phyloP scores from a whole-genome alignment of 768 basidiomycete genomes.

The Nevesoporus exiguus region DNA sequence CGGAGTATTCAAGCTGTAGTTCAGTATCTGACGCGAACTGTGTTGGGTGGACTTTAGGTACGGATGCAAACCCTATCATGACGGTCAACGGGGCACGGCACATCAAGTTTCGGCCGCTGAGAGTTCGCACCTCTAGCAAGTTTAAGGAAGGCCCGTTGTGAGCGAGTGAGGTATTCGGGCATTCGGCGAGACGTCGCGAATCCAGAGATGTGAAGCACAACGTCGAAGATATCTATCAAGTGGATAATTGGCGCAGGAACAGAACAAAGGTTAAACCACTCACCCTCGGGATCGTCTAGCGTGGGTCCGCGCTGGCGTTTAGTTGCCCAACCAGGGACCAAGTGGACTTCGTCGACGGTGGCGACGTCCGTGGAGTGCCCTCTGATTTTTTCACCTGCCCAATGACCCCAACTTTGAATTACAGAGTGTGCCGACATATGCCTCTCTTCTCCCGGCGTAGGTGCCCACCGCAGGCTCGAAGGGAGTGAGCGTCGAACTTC shows the following conservation, averaged over 20 bases:
- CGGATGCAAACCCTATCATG: slow-evolving; percentile 60
- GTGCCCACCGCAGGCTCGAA: slow-evolving; percentile 9
- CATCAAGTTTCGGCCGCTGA: neutral
- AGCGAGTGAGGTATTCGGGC: slow-evolving; percentile 60
- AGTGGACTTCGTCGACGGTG: slow-evolving; percentile 45
- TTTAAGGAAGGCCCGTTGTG: slow-evolving; percentile 72
- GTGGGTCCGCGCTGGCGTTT: slow-evolving; percentile 39
- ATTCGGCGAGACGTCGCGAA: slow-evolving; percentile 62
- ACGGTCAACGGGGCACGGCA: slow-evolving; percentile 1
- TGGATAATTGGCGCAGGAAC: neutral
- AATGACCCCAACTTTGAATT: slow-evolving; percentile 52
- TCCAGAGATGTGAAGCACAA: slow-evolving; percentile 75
- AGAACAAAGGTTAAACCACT: neutral
- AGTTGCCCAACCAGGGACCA: slow-evolving; percentile 85
- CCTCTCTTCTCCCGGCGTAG: slow-evolving; percentile 19
- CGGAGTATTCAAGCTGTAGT: slow-evolving; percentile 28
- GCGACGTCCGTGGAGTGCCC: slow-evolving; percentile 22
- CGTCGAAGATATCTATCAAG: slow-evolving; percentile 53
- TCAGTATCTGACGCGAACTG: slow-evolving; percentile 25
- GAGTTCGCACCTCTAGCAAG: slow-evolving; percentile 64
- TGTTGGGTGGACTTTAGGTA: slow-evolving; percentile 54
- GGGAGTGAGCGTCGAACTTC: slow-evolving; percentile 35
- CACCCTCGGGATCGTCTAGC: slow-evolving; percentile 28
- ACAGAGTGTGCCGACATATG: slow-evolving; percentile 21
- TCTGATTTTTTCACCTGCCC: slow-evolving; percentile 59